Evolutionary conservation across 805 yeast genomes (phyloP), one percentile per base, ranked within the genome.

Genomic region (Ogataea angusta): DNA sequence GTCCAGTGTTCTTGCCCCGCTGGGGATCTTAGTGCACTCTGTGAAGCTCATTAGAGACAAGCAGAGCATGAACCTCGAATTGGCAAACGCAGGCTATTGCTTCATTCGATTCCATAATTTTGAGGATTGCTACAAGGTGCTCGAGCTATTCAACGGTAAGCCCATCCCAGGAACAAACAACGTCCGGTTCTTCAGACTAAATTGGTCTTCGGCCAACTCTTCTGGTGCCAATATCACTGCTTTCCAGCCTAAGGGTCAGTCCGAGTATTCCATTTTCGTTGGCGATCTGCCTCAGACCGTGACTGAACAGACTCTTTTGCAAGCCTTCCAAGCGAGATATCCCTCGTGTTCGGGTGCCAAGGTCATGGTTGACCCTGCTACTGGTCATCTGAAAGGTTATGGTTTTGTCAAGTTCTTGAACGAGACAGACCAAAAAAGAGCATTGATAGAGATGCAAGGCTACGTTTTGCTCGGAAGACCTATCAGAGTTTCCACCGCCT

Each of bases 391-490:
- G 6, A 80, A 85, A 56, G 95, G 96, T 10, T 89, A 84, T 62
- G 97, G 96, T 2, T 90, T 90, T 67, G 86, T 88, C n/a, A 78
- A 86, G 46, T 88, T 89, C 57, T 55, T 70, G 25, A 72, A 73
- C 43, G 80, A 76, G 45, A 70, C 71, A 9, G 88, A 83, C 28
- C 88, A 83, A 61, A 82, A 79, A 51, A 72, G 79, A 37, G 88
- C 96, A 0, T 60, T 87, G 29, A 56, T 70, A 16, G 95, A 85
- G 56, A 85, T 88, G 95, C 90, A 85, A 62, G 95, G 95, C 4
- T 71, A 72, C 14, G 67, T 77, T 28, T 63, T 88, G 32, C 81
- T 83, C 40, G 83, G 85, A 13, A 70, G 90, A 49, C 83, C 95
- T 5, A 82, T 89, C 36, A 70, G 93, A 47, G 85, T 89, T 22